phyloP scores from a whole-genome alignment of 805 yeast genomes.

The Candida pseudofarinosa region DNA sequence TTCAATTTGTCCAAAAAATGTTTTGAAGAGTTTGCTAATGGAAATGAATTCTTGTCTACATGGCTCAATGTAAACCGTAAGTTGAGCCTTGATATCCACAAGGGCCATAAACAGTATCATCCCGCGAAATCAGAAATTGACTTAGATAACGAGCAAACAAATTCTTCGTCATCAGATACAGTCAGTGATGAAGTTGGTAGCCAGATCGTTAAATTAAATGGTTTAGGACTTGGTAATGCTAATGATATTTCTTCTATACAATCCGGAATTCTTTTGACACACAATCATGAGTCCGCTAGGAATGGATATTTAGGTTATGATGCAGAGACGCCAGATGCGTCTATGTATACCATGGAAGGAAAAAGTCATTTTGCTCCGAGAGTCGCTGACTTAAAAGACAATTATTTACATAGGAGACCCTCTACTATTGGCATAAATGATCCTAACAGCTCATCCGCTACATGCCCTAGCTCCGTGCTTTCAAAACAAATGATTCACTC shows the following conservation, averaged over 20 bases:
- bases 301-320: constrained; percentile 7
- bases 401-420: constrained; percentile 9
- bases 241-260: constrained; percentile 40
- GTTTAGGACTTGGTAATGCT: constrained; percentile 35
- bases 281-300: constrained; percentile 8
- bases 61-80: constrained; percentile 32
- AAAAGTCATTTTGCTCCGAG: constrained; percentile 21
- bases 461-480: constrained; percentile 24
- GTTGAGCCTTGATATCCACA: constrained; percentile 10
- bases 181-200: background rate
- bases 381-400: constrained; percentile 35
- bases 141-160: background rate
- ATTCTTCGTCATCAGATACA: background rate
- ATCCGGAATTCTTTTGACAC: constrained; percentile 24
- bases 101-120: background rate
- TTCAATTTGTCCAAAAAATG: constrained; percentile 14
- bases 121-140: background rate
- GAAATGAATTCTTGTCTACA: constrained; percentile 20
- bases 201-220: background rate
- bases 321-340: constrained; percentile 6
- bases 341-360: constrained; percentile 14
- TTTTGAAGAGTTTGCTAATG: constrained; percentile 24
- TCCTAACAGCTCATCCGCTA: constrained; percentile 3
- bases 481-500: constrained; percentile 27
- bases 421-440: constrained; percentile 4